These are phyloP conservation scores for Colletotrichum karsti DNA, from an alignment of 2,329 filamentous ascomycete genomes.

Conservation along the genomic window DNA sequence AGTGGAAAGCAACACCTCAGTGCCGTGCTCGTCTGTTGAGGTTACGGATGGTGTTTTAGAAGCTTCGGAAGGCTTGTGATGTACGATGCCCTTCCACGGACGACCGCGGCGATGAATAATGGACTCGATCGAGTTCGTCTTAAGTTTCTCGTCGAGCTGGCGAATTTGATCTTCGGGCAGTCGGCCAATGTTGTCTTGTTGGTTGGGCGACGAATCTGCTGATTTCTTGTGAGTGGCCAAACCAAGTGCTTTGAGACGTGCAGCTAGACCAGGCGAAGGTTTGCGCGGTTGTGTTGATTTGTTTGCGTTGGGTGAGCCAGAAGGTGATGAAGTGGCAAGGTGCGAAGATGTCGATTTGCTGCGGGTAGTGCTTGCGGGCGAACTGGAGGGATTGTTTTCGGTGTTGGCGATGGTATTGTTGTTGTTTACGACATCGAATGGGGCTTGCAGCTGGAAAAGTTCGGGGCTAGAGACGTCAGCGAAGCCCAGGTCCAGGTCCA, in stretches of 20 bases:
- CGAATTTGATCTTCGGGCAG: slow-evolving; percentile 76
- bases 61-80: slow-evolving; percentile 50
- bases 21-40: not conserved
- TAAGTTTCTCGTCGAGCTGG: slow-evolving; percentile 73
- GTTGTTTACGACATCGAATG: slow-evolving; percentile 27
- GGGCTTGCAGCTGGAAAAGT: slow-evolving; percentile 44
- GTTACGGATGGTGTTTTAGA: slow-evolving; percentile 6
- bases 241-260: slow-evolving; percentile 71
- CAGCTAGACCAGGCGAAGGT: slow-evolving; percentile 71
- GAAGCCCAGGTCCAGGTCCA: slow-evolving; percentile 47
- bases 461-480: slow-evolving; percentile 49
- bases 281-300: slow-evolving; percentile 54
- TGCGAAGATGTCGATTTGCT: not conserved
- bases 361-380: not conserved
- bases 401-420: slow-evolving; percentile 33
- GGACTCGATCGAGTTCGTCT: slow-evolving; percentile 59
- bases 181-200: slow-evolving; percentile 66
- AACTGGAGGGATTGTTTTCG: slow-evolving; percentile 25
- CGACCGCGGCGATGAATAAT: slow-evolving; percentile 72
- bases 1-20: not conserved
- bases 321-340: slow-evolving; percentile 25
- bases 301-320: slow-evolving; percentile 36
- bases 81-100: slow-evolving; percentile 75
- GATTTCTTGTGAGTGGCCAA: slow-evolving; percentile 58
- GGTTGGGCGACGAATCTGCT: slow-evolving; percentile 32